Conservation (phyloP, 495 filamentous ascomycete genomes). For the Penicillium lividum region DNA sequence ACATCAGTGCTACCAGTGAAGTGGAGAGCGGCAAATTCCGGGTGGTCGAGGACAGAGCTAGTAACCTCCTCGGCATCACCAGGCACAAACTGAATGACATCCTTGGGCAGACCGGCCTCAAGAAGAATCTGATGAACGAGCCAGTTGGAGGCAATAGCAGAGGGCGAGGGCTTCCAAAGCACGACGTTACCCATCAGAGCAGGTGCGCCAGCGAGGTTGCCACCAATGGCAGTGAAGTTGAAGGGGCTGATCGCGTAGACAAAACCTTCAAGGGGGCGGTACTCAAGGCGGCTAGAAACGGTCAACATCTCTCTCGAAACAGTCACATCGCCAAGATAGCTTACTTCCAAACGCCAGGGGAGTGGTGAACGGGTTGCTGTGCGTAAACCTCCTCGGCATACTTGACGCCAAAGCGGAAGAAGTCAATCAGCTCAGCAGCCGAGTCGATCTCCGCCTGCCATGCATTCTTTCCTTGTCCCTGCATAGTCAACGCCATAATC, state of each 20-base stretch:
- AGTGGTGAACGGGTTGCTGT: slow-evolving; percentile 76
- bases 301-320: slow-evolving; percentile 4
- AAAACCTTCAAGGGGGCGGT: slow-evolving; percentile 81
- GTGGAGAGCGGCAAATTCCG: slow-evolving; percentile 73
- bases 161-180: slow-evolving; percentile 83
- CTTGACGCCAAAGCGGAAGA: slow-evolving; percentile 82
- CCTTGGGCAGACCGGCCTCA: slow-evolving; percentile 75
- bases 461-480: slow-evolving; percentile 93
- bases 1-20: slow-evolving; percentile 82
- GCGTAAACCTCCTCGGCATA: slow-evolving; percentile 87
- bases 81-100: slow-evolving; percentile 84
- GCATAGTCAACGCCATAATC: slow-evolving; percentile 89
- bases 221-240: slow-evolving; percentile 87
- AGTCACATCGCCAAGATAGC: slow-evolving; percentile 7
- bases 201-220: slow-evolving; percentile 73
- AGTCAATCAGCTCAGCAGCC: slow-evolving; percentile 88
- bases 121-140: slow-evolving; percentile 80
- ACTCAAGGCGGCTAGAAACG: slow-evolving; percentile 62
- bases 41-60: slow-evolving; percentile 65
- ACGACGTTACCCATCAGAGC: slow-evolving; percentile 86
- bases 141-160: slow-evolving; percentile 74
- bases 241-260: slow-evolving; percentile 86
- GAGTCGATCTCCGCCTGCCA: slow-evolving; percentile 98
- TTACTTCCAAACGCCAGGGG: slow-evolving; percentile 77
- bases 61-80: slow-evolving; percentile 79